Base-by-base conservation (phyloP, 768 basidiomycete genomes). In the Russula sp. region DNA sequence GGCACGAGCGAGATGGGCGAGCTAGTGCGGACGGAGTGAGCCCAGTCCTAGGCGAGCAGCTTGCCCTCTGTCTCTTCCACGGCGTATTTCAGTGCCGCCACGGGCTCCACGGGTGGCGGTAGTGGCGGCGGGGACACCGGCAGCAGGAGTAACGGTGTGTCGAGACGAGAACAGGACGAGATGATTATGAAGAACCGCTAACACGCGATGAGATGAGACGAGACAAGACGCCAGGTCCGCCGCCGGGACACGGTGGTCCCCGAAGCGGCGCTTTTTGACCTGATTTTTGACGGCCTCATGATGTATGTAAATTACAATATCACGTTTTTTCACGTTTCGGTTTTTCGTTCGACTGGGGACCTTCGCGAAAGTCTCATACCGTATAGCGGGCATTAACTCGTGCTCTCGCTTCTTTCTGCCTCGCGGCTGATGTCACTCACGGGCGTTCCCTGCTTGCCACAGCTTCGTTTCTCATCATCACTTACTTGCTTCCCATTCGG, bases 1-100 rank as follows among this genome's bases (percentile, higher is more conserved):
- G 55, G 55, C 3, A 8, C 49, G 40, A 56, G 42, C 6, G 63
- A 64, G 54, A 27, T 64, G 54, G 63, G 63, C 7, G 63, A 64
- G 14, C 42, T 60, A 3, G 27, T 55, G 32, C 18, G 48, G 48
- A 4, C 37, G 5, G 54, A 51, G 48, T 31, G 58, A 32, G n/a
- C 63, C 13, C 48, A 48, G 34, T 64, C 63, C 2, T 59, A 47
- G 63, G 31, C 53, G 5, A 59, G 52, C 39, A 63, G 44, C 42
- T 44, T 52, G 7, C 57, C 35, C 0, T 59, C 57, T 9, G 62
- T 42, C 14, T 52, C 62, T 0, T 59, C 62, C 2, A 59, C 62
- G 5, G 35, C 56, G 0, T 63, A 54, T 16, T 55, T 58, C 4
- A 42, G 57, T 16, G 57, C 62, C 1, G 52, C 37, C 5, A 64